These are phyloP conservation scores for Ophiostoma quercus DNA, from an alignment of 2,329 filamentous ascomycete species.

Conservation along the genomic window DNA sequence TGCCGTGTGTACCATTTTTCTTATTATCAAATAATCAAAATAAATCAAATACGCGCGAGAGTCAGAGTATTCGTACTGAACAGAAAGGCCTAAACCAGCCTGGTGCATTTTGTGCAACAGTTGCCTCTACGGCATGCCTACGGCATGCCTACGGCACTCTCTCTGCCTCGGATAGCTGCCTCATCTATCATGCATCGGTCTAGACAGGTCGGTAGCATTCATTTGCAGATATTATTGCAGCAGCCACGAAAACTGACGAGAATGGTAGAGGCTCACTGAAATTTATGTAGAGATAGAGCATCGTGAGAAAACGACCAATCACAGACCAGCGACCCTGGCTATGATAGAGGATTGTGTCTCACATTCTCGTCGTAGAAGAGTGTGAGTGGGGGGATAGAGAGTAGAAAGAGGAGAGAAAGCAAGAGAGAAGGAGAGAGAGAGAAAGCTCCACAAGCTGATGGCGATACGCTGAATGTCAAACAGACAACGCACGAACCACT, in stretches of 20 bases:
- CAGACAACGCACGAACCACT: constrained; percentile 12
- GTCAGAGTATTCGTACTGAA: too few relatives aligned
- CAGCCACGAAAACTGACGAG: background rate
- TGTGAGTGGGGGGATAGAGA: background rate
- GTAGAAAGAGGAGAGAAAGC: background rate
- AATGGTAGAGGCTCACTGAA: background rate
- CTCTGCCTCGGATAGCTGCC: background rate
- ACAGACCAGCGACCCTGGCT: background rate
- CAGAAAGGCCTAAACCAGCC: background rate
- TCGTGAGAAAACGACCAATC: background rate
- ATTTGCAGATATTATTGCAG: background rate
- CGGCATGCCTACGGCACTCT: too few relatives aligned
- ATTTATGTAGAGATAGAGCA: background rate
- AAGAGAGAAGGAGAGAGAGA: background rate
- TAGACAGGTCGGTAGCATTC: background rate
- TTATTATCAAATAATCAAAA: background rate
- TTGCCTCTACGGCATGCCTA: background rate
- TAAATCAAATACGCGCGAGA: too few relatives aligned
- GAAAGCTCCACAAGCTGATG: background rate
- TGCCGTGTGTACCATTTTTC: background rate
- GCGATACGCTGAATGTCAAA: constrained; percentile 2
- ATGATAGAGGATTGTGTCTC: background rate
- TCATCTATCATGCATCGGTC: constrained; percentile 5
- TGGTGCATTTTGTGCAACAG: background rate
- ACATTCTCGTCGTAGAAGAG: constrained; percentile 12